Evolutionary conservation across 352 stramenopile genomes (phyloP).

Genomic region (Aphanomyces cochlioides): DNA sequence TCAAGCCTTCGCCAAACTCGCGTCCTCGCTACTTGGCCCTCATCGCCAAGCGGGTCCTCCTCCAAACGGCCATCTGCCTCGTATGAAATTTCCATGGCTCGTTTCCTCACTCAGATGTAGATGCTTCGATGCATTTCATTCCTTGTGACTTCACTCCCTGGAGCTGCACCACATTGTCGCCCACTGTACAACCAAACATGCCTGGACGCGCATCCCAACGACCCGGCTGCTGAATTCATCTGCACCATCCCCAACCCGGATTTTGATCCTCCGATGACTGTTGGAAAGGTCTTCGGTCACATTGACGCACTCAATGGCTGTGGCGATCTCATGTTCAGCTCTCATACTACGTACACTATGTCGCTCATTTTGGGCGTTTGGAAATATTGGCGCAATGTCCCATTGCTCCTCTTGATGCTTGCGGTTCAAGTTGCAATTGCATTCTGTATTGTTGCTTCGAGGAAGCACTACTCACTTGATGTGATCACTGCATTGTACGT

Average conservation of each 20-base stretch:
- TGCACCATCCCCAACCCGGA: slow-evolving; percentile 70
- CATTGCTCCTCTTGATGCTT: slow-evolving; percentile 65
- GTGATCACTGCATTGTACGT: slow-evolving; percentile 87
- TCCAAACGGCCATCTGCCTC: slow-evolving; percentile 75
- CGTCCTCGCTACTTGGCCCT: slow-evolving; percentile 73
- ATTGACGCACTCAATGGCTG: slow-evolving; percentile 82
- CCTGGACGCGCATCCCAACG: slow-evolving; percentile 46
- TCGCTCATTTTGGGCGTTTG: slow-evolving; percentile 78
- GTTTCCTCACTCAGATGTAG: slow-evolving; percentile 15
- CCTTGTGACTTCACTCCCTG: slow-evolving; percentile 68
- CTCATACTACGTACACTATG: slow-evolving; percentile 90
- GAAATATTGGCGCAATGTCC: slow-evolving; percentile 87
- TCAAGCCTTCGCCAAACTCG: slow-evolving; percentile 47
- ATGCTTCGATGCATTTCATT: slow-evolving; percentile 75
- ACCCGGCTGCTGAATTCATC: slow-evolving; percentile 33
- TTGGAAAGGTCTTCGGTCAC: slow-evolving; percentile 55
- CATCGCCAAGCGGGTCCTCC: slow-evolving; percentile 71
- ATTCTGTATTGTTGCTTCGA: slow-evolving; percentile 82
- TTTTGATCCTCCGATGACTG: slow-evolving; percentile 53
- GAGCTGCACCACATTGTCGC: slow-evolving; percentile 63
- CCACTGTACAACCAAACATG: slow-evolving; percentile 68
- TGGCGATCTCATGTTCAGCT: slow-evolving; percentile 91
- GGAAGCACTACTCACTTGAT: slow-evolving; percentile 90
- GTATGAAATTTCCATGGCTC: slow-evolving; percentile 15
- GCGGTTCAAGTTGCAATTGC: slow-evolving; percentile 76